Conservation (phyloP, 2,329 filamentous ascomycete species). For the Diaporthe ilicicola region DNA sequence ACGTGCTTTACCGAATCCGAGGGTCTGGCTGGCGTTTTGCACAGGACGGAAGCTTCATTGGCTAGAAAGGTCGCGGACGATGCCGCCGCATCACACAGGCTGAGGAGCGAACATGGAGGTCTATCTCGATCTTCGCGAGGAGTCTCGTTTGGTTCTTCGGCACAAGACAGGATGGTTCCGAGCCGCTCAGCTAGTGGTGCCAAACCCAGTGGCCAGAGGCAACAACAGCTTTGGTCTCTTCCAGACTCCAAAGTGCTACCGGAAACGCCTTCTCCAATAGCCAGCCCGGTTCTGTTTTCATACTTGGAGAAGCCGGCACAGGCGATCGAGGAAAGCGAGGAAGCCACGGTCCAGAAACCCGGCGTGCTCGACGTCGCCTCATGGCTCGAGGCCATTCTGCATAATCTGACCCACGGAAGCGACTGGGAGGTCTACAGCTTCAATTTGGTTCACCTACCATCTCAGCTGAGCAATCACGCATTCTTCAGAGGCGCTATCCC, state of each 20-base stretch:
- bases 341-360: constrained; percentile 40
- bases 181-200: constrained; percentile 53
- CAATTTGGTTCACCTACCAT: constrained; percentile 83
- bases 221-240: constrained; percentile 65
- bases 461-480: constrained; percentile 89
- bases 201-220: constrained; percentile 43
- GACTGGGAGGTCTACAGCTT: constrained; percentile 97
- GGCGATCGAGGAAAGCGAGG: constrained; percentile 34
- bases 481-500: constrained; percentile 79
- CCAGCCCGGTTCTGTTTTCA: constrained; percentile 62
- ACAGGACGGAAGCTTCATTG: constrained; percentile 66
- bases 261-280: constrained; percentile 51
- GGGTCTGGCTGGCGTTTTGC: constrained; percentile 75
- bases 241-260: constrained; percentile 66
- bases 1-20: constrained; percentile 75
- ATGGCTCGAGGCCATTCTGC: constrained; percentile 82
- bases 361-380: constrained; percentile 65
- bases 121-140: constrained; percentile 58
- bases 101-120: constrained; percentile 53
- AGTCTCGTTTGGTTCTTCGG: constrained; percentile 53
- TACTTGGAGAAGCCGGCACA: constrained; percentile 34
- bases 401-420: constrained; percentile 76
- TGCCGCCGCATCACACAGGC: constrained; percentile 53
- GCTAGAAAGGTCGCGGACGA: constrained; percentile 62
- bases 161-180: constrained; percentile 55